Base-by-base conservation (phyloP, 371 early-diverging fungal species). In the Apophysomyces trapeziformis region DNA sequence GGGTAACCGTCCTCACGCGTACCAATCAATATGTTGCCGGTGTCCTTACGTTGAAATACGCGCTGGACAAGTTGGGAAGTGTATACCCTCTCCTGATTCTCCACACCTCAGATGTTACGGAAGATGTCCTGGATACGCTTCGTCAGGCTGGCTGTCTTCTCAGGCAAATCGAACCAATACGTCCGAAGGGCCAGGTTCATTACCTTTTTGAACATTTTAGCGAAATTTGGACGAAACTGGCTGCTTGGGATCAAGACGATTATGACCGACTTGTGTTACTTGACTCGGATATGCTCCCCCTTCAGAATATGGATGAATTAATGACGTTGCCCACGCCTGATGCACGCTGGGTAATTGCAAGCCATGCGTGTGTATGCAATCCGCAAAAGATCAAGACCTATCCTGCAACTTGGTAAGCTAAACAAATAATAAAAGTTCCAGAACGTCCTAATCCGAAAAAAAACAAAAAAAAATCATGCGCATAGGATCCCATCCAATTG, bases 231-330 rank as follows among this genome's bases (percentile, higher is more conserved):
- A 95, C 96, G 35, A 96, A 96, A 76, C 72, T 96, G 38, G 90
- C 93, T 66, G 87, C 89, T 38, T 96, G 92, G 86, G 79, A 87
- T 32, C 82, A 90, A 38, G 83, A 78, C 1, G 78, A 85, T 37
- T 90, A 81, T 66, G 82, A 84, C 26, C 80, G 85, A 41, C 80
- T 94, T 26, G 87, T 89, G 39, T 92, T 94, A 60, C 60, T 97
- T 61, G 97, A 96, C 70, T 92, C 96, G 0, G 97, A 96, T 70
- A 90, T 91, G 61, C 78, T 97, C 2, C 89, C 92, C 11, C 74
- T 89, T 43, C 74, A 84, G 67, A 87, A 92, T 60, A 86, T 96
- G 64, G 96, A 95, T 63, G 89, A 89, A 18, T 65, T 97, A 13
- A 70, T 83, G 73, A 67, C 72, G 8, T 41, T 78, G 46, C 36